These are phyloP conservation scores for Acer campestre DNA, from an alignment of 345 rosid genomes.

Conservation along the genomic window DNA sequence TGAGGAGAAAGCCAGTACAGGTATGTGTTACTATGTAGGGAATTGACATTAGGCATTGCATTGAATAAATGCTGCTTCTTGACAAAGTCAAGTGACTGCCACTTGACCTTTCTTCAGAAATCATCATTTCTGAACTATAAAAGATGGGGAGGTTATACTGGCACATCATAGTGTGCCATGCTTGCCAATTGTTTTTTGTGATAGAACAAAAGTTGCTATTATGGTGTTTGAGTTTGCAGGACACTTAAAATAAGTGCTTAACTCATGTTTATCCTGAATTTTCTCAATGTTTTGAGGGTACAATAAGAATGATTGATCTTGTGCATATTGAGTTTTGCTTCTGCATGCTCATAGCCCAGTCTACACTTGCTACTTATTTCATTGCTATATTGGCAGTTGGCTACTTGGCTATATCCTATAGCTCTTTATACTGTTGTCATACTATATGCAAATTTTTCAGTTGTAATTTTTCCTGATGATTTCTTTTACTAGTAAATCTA, in stretches of 20 bases:
- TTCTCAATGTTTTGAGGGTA: not conserved
- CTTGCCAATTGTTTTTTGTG: not conserved
- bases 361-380: not conserved
- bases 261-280: not conserved
- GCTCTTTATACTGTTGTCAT: not conserved
- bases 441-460: not conserved
- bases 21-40: conserved; percentile 31
- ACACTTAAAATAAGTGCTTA: not conserved
- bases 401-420: too few relatives aligned
- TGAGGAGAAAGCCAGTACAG: conserved; percentile 96
- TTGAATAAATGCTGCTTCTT: conserved; percentile 9
- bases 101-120: not conserved
- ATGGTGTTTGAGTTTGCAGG: not conserved
- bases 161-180: not conserved
- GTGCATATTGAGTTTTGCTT: not conserved
- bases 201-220: not conserved
- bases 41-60: conserved; percentile 7
- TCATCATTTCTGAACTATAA: not conserved
- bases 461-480: not conserved
- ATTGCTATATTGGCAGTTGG: not conserved
- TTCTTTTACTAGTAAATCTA: not conserved
- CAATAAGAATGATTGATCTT: not conserved
- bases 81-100: conserved; percentile 16
- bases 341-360: conserved; percentile 1
- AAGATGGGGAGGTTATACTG: not conserved